Evolutionary conservation across 495 filamentous ascomycete species (phyloP).

Genomic region (Articulospora tetracladia): DNA sequence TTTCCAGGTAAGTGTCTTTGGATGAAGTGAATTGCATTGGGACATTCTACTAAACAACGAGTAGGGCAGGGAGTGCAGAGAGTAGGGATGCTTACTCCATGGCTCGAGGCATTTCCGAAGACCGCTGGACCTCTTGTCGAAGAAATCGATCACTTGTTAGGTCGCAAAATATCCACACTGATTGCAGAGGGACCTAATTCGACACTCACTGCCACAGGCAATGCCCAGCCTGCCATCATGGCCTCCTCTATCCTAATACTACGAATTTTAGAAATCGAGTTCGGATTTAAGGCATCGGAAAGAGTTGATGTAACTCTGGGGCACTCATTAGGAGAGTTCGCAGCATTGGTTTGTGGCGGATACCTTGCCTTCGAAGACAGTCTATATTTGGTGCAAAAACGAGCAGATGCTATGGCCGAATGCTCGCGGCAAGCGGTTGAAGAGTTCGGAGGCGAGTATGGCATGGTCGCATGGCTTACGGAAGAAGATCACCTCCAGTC

Average conservation of each 20-base stretch:
- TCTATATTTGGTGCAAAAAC: slow-evolving; percentile 67
- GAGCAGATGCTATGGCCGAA: slow-evolving; percentile 81
- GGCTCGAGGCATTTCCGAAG: slow-evolving; percentile 77
- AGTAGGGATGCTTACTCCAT: slow-evolving; percentile 84
- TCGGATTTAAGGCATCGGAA: slow-evolving; percentile 65
- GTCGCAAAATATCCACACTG: slow-evolving; percentile 65
- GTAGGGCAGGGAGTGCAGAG: slow-evolving; percentile 92
- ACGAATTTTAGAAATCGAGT: slow-evolving; percentile 81
- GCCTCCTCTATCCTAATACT: slow-evolving; percentile 88
- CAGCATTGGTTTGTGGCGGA: slow-evolving; percentile 79
- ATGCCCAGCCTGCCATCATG: slow-evolving; percentile 96
- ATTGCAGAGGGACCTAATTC: slow-evolving; percentile 77
- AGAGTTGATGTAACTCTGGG: slow-evolving; percentile 79
- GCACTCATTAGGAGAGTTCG: slow-evolving; percentile 94
- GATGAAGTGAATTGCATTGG: background rate
- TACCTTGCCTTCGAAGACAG: slow-evolving; percentile 76
- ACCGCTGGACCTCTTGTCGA: slow-evolving; percentile 70
- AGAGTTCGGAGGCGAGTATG: slow-evolving; percentile 70
- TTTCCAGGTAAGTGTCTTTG: slow-evolving; percentile 64
- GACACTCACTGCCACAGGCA: slow-evolving; percentile 72
- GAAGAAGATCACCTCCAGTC: slow-evolving; percentile 66
- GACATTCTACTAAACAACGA: background rate
- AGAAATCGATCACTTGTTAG: slow-evolving; percentile 75
- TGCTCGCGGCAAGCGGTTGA: slow-evolving; percentile 62
- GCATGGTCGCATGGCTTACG: slow-evolving; percentile 91